phyloP scores from a whole-genome alignment of 768 basidiomycete species.

The Boletus pseudopeckii region DNA sequence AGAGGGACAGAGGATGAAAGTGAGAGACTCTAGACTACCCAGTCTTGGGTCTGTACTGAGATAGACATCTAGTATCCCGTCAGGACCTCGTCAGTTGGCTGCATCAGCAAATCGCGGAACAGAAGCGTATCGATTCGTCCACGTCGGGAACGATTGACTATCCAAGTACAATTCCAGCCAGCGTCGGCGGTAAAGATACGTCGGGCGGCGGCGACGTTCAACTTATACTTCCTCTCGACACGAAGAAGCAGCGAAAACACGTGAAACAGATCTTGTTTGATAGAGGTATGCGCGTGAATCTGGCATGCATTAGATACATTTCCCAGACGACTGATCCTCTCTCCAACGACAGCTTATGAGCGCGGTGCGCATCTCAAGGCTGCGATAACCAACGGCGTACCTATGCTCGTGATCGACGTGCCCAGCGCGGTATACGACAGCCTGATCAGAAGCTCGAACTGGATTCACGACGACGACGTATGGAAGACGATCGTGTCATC shows the following conservation, averaged over 20 bases:
- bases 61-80: conserved; percentile 46
- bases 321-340: neutral
- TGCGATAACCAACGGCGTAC: conserved; percentile 56
- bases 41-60: conserved; percentile 3
- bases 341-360: conserved; percentile 52
- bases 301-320: neutral
- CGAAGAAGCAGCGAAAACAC: conserved; percentile 71
- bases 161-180: conserved; percentile 36
- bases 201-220: conserved; percentile 48
- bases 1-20: conserved; percentile 75
- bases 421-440: conserved; percentile 55
- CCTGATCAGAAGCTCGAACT: conserved; percentile 53
- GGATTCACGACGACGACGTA: conserved; percentile 73
- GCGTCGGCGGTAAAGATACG: conserved; percentile 35
- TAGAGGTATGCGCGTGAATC: conserved; percentile 43
- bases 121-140: conserved; percentile 67
- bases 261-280: conserved; percentile 68
- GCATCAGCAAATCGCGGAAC: conserved; percentile 74
- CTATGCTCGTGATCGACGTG: conserved; percentile 73
- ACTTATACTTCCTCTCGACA: conserved; percentile 62
- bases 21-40: conserved; percentile 28
- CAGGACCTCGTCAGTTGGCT: conserved; percentile 75
- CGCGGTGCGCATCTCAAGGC: conserved; percentile 54
- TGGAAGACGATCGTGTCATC: conserved; percentile 59
- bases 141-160: conserved; percentile 55